Evolutionary conservation across 1,139 yeast species (phyloP).

Genomic region (Taphrina wiesneri): DNA sequence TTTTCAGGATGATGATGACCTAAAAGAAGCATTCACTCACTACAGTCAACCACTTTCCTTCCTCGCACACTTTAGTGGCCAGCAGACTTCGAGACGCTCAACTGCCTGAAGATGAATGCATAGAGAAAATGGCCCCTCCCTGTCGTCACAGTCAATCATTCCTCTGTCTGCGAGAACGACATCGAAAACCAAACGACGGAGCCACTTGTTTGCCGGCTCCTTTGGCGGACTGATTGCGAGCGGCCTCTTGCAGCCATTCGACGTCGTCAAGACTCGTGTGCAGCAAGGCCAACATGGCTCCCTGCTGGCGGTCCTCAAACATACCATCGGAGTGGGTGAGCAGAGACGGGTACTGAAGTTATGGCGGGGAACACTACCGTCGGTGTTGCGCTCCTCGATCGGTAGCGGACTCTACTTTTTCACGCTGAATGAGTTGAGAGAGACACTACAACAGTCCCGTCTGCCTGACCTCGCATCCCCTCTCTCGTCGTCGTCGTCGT

Average conservation of each 20-base stretch:
- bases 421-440: slow-evolving; percentile 53
- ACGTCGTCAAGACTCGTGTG: slow-evolving; percentile 80
- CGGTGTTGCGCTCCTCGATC: slow-evolving; percentile 81
- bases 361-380: slow-evolving; percentile 73
- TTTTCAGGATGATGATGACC: neutral
- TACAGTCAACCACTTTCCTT: too few relatives aligned
- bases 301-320: slow-evolving; percentile 81
- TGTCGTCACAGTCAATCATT: neutral
- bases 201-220: slow-evolving; percentile 78
- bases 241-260: slow-evolving; percentile 81
- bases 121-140: slow-evolving; percentile 8
- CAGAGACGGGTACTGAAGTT: slow-evolving; percentile 53
- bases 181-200: neutral
- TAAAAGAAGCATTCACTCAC: neutral
- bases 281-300: slow-evolving; percentile 78
- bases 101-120: slow-evolving; percentile 8
- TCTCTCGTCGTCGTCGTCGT: neutral
- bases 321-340: slow-evolving; percentile 64
- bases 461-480: neutral
- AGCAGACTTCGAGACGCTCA: neutral
- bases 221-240: slow-evolving; percentile 84
- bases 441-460: slow-evolving; percentile 50
- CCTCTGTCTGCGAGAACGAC: slow-evolving; percentile 7
- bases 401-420: slow-evolving; percentile 89
- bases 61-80: too few relatives aligned